phyloP scores from a whole-genome alignment of 129 eudicot genomes.

The Dittrichia graveolens region DNA sequence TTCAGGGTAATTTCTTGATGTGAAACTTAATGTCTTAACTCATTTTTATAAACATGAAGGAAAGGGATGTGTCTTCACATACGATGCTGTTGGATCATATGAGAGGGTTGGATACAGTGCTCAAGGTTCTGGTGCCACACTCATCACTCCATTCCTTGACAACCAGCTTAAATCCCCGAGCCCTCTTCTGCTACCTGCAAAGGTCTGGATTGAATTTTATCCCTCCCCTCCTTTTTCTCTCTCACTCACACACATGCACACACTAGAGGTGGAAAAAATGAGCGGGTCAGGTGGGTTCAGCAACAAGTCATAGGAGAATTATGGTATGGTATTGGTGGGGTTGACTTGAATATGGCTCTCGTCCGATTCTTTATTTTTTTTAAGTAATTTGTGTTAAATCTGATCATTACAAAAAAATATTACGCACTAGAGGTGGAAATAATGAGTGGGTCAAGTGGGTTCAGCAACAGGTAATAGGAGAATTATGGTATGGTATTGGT shows the following conservation, averaged over 20 bases:
- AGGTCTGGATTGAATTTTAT: constrained; percentile 43
- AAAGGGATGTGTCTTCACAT: constrained; percentile 95
- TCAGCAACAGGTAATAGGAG: background rate
- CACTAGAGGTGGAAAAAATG: background rate
- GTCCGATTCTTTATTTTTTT: background rate
- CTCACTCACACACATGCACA: background rate
- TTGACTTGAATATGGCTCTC: background rate
- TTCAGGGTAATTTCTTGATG: background rate
- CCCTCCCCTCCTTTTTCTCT: constrained; percentile 4
- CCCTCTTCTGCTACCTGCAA: constrained; percentile 83
- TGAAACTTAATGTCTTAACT: background rate
- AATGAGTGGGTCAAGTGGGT: background rate
- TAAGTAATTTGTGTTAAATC: background rate
- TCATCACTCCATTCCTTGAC: constrained; percentile 91
- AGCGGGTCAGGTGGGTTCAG: background rate
- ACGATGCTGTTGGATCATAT: constrained; percentile 98
- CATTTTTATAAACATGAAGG: constrained; percentile 42
- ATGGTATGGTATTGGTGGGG: too few relatives aligned
- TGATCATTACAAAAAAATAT: background rate
- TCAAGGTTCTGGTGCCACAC: constrained; percentile 97
- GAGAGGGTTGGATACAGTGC: constrained; percentile 97
- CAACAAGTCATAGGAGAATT: background rate
- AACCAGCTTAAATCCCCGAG: constrained; percentile 98
- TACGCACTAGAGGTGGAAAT: background rate
- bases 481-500: too few relatives aligned